phyloP scores from a whole-genome alignment of 2,329 filamentous ascomycete species.

The Cytospora mali region DNA sequence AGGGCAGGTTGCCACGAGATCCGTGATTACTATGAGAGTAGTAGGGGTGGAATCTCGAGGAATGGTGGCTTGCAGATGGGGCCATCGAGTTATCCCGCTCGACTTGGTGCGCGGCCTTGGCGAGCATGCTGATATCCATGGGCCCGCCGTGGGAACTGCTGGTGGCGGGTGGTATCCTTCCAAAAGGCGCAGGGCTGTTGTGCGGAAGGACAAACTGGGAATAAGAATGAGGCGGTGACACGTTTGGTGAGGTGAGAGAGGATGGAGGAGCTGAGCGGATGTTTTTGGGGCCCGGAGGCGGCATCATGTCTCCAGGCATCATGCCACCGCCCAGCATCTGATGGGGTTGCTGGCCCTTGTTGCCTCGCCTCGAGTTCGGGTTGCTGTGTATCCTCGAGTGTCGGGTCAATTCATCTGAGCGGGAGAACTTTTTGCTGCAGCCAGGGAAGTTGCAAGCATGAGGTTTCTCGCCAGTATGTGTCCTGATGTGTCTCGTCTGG shows the following conservation, averaged over 20 bases:
- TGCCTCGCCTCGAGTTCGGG: slow-evolving; percentile 90
- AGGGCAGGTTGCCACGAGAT: slow-evolving; percentile 68
- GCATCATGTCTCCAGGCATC: slow-evolving; percentile 70
- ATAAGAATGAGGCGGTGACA: slow-evolving; percentile 91
- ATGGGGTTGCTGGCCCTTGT: slow-evolving; percentile 67
- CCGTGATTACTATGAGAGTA: slow-evolving; percentile 52
- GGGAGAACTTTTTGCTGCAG: slow-evolving; percentile 90
- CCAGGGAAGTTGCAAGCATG: slow-evolving; percentile 94
- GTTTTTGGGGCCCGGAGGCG: slow-evolving; percentile 75
- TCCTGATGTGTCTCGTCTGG: slow-evolving; percentile 88
- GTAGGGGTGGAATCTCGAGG: slow-evolving; percentile 56
- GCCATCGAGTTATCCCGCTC: slow-evolving; percentile 58
- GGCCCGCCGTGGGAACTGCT: slow-evolving; percentile 44
- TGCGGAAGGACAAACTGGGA: slow-evolving; percentile 64
- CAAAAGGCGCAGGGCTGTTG: slow-evolving; percentile 52
- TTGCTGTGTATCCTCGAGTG: slow-evolving; percentile 99
- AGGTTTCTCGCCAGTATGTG: slow-evolving; percentile 97
- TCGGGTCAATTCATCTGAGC: slow-evolving; percentile 93
- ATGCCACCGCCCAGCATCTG: slow-evolving; percentile 47
- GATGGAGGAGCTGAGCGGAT: slow-evolving; percentile 89
- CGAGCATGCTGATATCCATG: slow-evolving; percentile 61
- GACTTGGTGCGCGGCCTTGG: slow-evolving; percentile 62
- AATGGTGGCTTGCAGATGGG: slow-evolving; percentile 46
- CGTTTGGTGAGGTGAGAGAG: slow-evolving; percentile 87
- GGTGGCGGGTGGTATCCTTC: slow-evolving; percentile 43